Evolutionary conservation across 2,329 filamentous ascomycete genomes (phyloP).

Genomic region (Westerdykella ornata): DNA sequence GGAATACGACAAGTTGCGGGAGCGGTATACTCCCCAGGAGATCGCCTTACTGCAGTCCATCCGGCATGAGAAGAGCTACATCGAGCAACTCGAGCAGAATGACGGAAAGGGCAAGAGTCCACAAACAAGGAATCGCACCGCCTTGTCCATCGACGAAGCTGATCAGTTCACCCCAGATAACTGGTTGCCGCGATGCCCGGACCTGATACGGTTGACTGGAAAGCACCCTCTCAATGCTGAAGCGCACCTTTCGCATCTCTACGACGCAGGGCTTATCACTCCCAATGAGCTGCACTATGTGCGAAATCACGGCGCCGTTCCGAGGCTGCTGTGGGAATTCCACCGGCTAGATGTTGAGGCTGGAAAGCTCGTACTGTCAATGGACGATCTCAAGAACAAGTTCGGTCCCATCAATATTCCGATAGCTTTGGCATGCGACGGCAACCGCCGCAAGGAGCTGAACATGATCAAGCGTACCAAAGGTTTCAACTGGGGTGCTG

Average conservation of each 20-base stretch:
- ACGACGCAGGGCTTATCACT: slow-evolving; percentile 46
- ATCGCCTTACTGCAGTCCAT: slow-evolving; percentile 33
- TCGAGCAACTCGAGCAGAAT: slow-evolving; percentile 39
- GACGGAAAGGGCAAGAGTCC: slow-evolving; percentile 39
- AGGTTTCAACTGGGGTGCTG: slow-evolving; percentile 53
- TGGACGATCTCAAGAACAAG: slow-evolving; percentile 40
- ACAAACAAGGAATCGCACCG: slow-evolving; percentile 23
- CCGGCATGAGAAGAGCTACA: slow-evolving; percentile 42
- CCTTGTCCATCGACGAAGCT: slow-evolving; percentile 42
- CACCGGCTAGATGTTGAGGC: slow-evolving; percentile 44
- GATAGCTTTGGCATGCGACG: slow-evolving; percentile 52
- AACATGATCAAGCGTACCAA: slow-evolving; percentile 47
- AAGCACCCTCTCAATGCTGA: slow-evolving; percentile 51
- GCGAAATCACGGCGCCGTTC: slow-evolving; percentile 50
- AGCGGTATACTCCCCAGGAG: slow-evolving; percentile 40
- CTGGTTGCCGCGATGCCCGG: slow-evolving; percentile 45
- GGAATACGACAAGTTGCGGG: slow-evolving; percentile 27
- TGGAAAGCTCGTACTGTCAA: slow-evolving; percentile 37
- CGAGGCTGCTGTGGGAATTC: slow-evolving; percentile 45
- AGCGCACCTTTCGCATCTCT: slow-evolving; percentile 39
- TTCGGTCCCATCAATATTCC: slow-evolving; percentile 48
- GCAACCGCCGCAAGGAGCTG: slow-evolving; percentile 51
- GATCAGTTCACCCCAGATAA: slow-evolving; percentile 51
- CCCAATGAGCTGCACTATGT: slow-evolving; percentile 49
- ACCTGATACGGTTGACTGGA: slow-evolving; percentile 47